Evolutionary conservation across 202 grass and related monocot genomes (phyloP), one percentile per base, ranked within the genome.

Genomic region (Thinopyrum obtusiflorum): DNA sequence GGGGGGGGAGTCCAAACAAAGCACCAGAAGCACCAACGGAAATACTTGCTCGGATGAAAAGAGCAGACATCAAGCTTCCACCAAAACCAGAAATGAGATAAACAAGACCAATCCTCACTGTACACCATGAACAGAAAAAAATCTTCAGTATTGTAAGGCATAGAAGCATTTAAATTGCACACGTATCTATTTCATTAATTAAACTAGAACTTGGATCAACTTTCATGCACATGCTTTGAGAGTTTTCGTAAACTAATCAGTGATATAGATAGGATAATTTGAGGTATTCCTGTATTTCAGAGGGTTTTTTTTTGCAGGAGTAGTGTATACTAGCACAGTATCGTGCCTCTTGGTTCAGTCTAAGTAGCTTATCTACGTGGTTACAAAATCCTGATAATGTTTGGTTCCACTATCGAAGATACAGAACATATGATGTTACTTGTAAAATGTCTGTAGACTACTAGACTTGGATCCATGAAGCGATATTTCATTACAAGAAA

Each of bases 21-120:
- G 96, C 96, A 77, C 96, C 93, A 0, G 96, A 98, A 6, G 93
- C 96, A 51, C 96, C 96, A 33, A 98, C 93, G 4, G 96, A 98
- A 24, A 95, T 90, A 20, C 7, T 88, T 7, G 95, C 89, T 49
- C 51, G 82, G 62, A 95, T 88, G 86, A 98, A 98, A 13, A 98
- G 88, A n/a, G 86, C 91, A 0, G 96, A 98, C 78, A 95, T 79
- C 47, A 98, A 80, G 77, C 93, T 98, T n/a, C 96, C 96, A 65
- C 96, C 91, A 4, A 95, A 82, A 3, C 96, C 96, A 31, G 93
- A 95, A 65, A 95, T 68, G 46, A 94, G 72, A 73, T 98, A 98
- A 17, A 98, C 60, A n/a, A 90, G 11, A 0, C 93, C 93, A n/a
- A 98, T 66, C 87, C 89, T 90, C 55, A 90, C 93, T 98, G 91